Evolutionary conservation across 139 green algal genomes (phyloP), one percentile per base, ranked within the genome.

Genomic region (Trebouxia sp.): DNA sequence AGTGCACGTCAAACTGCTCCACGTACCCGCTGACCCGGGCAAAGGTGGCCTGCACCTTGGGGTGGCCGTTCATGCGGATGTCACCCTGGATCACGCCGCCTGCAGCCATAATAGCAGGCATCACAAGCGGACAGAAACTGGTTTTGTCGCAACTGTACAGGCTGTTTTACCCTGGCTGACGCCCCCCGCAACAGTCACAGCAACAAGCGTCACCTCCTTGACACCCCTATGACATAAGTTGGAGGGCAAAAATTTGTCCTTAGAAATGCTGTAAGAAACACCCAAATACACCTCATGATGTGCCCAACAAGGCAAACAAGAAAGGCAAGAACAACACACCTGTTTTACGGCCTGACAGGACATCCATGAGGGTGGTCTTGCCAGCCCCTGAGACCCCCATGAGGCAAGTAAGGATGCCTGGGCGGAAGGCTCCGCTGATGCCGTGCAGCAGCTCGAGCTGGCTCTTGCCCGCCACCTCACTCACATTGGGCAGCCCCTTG

Each of bases 321-420:
- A 65, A 3, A 24, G n/a, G 4, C 50, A 6, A 2, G 50, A 65
- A 32, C n/a, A 65, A 51, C 75, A 45, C 53, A 62, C 56, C 58
- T 0, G 70, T 88, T 82, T 91, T 90, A 38, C 88, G 79, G 32
- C 82, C 82, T 8, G 88, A 87, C 37, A 92, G 76, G 12, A 89
- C 79, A 26, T 92, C 88, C 84, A 92, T 84, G n/a, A 92, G 78
- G 26, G 87, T 90, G 6, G 86, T 91, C 79, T 91, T 91, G n/a
- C 80, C 82, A 43, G 82, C 82, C 1, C 82, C 82, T 42, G 24
- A 65, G 55, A 39, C 82, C 17, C 87, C 88, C 88, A 91, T 91
- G 32, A 91, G 83, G 5, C 84, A 86, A 22, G 86, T 89, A 22
- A 91, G 84, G 32, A 90, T 80, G 41, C 76, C 84, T 6, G 88